Percentiles rank a stretch among this genome's conserved stretches.
Evolutionary conservation across 257 asterid species (phyloP).

Genomic region (Rehmannia glutinosa): DNA sequence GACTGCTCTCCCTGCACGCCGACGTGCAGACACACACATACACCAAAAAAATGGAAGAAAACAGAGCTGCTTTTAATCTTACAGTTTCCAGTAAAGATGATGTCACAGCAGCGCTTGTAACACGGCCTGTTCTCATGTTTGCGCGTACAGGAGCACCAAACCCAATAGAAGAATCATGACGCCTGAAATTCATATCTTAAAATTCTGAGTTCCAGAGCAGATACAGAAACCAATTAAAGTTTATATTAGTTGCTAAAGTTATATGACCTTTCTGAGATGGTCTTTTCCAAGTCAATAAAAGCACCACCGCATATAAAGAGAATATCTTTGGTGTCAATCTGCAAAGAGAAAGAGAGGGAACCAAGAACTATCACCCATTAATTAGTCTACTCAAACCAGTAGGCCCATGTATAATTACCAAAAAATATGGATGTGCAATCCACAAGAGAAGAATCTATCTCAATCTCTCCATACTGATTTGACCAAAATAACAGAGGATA

Average conservation of each 20-base stretch:
- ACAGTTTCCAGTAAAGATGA: slow-evolving; percentile 90
- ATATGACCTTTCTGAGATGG: slow-evolving; percentile 89
- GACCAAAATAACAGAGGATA: background rate
- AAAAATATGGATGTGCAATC: too few relatives aligned
- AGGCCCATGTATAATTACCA: too few relatives aligned
- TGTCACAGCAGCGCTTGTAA: slow-evolving; percentile 76
- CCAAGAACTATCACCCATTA: background rate
- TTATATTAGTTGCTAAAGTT: background rate
- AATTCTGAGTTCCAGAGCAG: slow-evolving; percentile 10
- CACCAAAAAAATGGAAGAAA: background rate
- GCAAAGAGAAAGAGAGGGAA: slow-evolving; percentile 15
- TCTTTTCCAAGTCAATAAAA: slow-evolving; percentile 93
- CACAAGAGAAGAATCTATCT: too few relatives aligned
- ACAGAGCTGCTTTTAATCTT: slow-evolving; percentile 45
- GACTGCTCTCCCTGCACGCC: too few relatives aligned
- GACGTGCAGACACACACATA: background rate
- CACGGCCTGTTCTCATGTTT: slow-evolving; percentile 82
- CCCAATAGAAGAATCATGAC: slow-evolving; percentile 98
- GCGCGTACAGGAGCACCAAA: slow-evolving; percentile 97
- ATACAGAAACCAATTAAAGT: background rate
- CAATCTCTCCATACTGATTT: too few relatives aligned
- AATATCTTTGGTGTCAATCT: slow-evolving; percentile 98
- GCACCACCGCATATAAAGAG: slow-evolving; percentile 99
- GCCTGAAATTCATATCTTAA: slow-evolving; percentile 61
- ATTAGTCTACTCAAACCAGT: too few relatives aligned